Evolutionary conservation across 177 flowering plant genomes (phyloP).

Genomic region (Vitis hybrid): DNA sequence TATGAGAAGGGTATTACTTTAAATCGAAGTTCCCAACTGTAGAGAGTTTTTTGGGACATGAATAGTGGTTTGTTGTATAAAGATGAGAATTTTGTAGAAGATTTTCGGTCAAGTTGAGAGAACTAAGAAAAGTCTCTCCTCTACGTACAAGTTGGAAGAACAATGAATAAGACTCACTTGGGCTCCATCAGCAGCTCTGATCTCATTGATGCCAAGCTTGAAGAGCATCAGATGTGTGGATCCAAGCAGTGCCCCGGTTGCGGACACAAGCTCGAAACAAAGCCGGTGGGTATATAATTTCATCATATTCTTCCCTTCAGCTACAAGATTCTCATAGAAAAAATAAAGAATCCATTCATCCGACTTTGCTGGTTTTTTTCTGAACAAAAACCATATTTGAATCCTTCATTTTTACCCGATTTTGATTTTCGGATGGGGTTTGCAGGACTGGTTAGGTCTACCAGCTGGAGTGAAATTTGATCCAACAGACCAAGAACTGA

Average conservation of each 20-base stretch:
- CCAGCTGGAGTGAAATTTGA: constrained; percentile 98
- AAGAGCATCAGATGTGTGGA: constrained; percentile 87
- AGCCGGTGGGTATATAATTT: constrained; percentile 55
- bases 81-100: constrained; percentile 4
- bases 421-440: constrained; percentile 5
- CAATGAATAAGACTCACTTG: constrained; percentile 51
- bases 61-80: constrained; percentile 8
- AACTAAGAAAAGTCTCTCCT: constrained; percentile 5
- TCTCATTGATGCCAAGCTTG: constrained; percentile 92
- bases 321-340: constrained; percentile 10
- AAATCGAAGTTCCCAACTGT: neutral
- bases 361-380: neutral
- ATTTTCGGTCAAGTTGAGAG: constrained; percentile 11
- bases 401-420: neutral
- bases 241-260: constrained; percentile 95
- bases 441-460: constrained; percentile 89
- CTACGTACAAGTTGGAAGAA: constrained; percentile 1
- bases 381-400: no score
- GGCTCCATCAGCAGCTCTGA: constrained; percentile 66
- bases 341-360: constrained; percentile 11
- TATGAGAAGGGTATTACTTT: neutral
- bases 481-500: constrained; percentile 93
- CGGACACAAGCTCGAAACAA: constrained; percentile 87
- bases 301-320: constrained; percentile 28
- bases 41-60: constrained; percentile 13